A percentile compares a stretch with the other conserved stretches of the same genome.
Evolutionary conservation across 2,329 filamentous ascomycete genomes (phyloP).

Genomic region (Myotisia sp.): DNA sequence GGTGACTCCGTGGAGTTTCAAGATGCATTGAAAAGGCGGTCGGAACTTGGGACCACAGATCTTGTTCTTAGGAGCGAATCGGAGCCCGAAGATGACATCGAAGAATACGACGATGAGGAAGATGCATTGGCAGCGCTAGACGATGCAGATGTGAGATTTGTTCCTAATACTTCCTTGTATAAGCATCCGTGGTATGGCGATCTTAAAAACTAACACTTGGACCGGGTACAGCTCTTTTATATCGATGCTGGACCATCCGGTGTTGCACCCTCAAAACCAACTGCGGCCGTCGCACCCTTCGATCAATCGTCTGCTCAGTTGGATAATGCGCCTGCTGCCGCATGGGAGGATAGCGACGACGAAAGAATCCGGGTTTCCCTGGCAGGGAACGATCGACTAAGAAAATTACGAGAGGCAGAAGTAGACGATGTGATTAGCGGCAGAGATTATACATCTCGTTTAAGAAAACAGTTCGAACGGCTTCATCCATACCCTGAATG

Average conservation of each 20-base stretch:
- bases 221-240: slow-evolving; percentile 51
- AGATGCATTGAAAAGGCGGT: slow-evolving; percentile 51
- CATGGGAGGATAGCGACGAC: slow-evolving; percentile 92
- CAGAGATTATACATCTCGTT: slow-evolving; percentile 64
- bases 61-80: slow-evolving; percentile 22
- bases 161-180: not conserved
- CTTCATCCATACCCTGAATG: slow-evolving; percentile 49
- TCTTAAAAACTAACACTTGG: slow-evolving; percentile 1
- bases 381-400: slow-evolving; percentile 56
- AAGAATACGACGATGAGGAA: slow-evolving; percentile 36
- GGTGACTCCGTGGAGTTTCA: slow-evolving; percentile 75
- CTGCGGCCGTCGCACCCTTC: slow-evolving; percentile 12
- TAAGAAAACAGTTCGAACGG: slow-evolving; percentile 61
- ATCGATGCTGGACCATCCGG: slow-evolving; percentile 50
- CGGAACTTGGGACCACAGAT: slow-evolving; percentile 28
- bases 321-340: slow-evolving; percentile 14
- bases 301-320: slow-evolving; percentile 15
- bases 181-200: not conserved
- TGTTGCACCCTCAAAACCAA: no score
- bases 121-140: slow-evolving; percentile 49
- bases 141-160: slow-evolving; percentile 51
- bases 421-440: slow-evolving; percentile 77
- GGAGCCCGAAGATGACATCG: slow-evolving; percentile 21
- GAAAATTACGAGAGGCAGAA: slow-evolving; percentile 69
- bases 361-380: slow-evolving; percentile 75